Evolutionary conservation across 2,329 filamentous ascomycete genomes (phyloP), one percentile per base, ranked within the genome.

Genomic region (Tolypocladium paradoxum): DNA sequence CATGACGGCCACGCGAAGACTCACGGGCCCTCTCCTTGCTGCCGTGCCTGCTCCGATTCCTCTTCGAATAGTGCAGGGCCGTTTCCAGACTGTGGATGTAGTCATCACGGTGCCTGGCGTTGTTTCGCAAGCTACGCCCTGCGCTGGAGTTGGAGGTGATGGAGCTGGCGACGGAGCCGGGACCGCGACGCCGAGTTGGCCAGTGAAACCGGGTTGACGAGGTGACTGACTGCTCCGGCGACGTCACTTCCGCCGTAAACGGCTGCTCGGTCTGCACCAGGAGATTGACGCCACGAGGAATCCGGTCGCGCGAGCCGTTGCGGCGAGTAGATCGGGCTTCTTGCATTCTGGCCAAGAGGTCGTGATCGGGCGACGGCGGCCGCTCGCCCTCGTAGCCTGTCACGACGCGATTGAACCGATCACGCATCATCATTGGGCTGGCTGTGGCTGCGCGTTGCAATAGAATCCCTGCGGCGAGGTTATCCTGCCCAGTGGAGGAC

Each of bases 71-170:
- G 55, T 82, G 79, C 53, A 83, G 83, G 11, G 89, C 88, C 50
- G 89, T 81, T 35, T 95, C 90, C 1, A 96, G 72, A 64, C 89
- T 93, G 69, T 84, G 89, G 58, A 95, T 91, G 64, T 93, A 95
- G 57, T 91, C 84, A 60, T 95, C 88, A 36, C 89, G 79, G 58
- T 82, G 88, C 56, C 83, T 80, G 49, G 68, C 73, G 57, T 72
- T 76, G 53, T 76, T 58, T 14, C 82, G 73, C 57, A 79, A 64
- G 60, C 75, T 76, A 54, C 75, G 72, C 20, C 72, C 71, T 29
- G 74, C 70, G 51, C 77, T 81, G 0, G 78, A 82, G 33, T 70
- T 71, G 24, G 81, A 82, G 2, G 79, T 80, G 33, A 79, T 71
- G 6, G 80, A 82, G 59, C 81, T 79, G 5, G 78, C 68, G 4